phyloP scores from a whole-genome alignment of 169 alveolate genomes.

The Babesia bigemina region DNA sequence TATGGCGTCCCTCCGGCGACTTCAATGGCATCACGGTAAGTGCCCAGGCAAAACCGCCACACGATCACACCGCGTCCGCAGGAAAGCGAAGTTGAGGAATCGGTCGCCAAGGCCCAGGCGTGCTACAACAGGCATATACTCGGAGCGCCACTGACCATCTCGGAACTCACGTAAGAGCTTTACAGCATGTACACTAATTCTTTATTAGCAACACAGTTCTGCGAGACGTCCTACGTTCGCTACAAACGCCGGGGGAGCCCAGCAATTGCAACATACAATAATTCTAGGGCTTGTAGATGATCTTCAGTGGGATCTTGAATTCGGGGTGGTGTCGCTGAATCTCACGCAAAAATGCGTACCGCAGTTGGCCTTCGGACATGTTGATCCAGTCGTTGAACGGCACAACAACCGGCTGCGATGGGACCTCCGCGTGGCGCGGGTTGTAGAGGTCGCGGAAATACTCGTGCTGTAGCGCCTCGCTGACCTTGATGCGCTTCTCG shows the following conservation, averaged over 20 bases:
- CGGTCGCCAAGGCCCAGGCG: background rate
- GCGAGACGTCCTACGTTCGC: slow-evolving; percentile 25
- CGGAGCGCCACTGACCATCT: background rate
- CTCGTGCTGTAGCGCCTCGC: slow-evolving; percentile 91
- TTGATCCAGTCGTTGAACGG: slow-evolving; percentile 90
- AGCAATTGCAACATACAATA: slow-evolving; percentile 35
- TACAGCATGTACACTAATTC: background rate
- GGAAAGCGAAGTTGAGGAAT: slow-evolving; percentile 22
- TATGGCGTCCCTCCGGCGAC: slow-evolving; percentile 62
- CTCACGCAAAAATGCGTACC: slow-evolving; percentile 81
- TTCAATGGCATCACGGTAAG: slow-evolving; percentile 42
- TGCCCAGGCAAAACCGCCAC: background rate
- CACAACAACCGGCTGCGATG: slow-evolving; percentile 67
- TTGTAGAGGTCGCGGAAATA: slow-evolving; percentile 84
- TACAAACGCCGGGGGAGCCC: slow-evolving; percentile 25
- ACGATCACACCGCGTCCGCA: background rate
- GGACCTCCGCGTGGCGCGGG: slow-evolving; percentile 47
- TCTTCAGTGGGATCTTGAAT: slow-evolving; percentile 77
- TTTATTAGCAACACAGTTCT: slow-evolving; percentile 16
- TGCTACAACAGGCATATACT: slow-evolving; percentile 8
- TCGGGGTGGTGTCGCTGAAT: slow-evolving; percentile 84
- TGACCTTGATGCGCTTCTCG: slow-evolving; percentile 88
- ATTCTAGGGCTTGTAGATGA: slow-evolving; percentile 44
- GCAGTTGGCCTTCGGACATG: slow-evolving; percentile 88
- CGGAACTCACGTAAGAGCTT: slow-evolving; percentile 18